Evolutionary conservation across 352 stramenopile genomes (phyloP).

Genomic region (Elongisporangium anandrum): DNA sequence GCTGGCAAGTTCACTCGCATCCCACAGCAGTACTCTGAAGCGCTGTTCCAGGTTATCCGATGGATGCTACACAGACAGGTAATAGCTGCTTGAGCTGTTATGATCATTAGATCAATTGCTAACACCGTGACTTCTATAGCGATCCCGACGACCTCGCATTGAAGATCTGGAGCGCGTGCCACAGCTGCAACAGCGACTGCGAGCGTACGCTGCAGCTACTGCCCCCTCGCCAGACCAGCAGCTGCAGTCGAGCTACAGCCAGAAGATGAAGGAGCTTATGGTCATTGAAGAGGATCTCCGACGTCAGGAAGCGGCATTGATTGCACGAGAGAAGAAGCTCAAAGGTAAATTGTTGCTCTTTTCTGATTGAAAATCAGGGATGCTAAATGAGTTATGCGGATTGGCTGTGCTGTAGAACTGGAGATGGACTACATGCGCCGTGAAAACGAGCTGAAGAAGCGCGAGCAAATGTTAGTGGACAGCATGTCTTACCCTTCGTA

Average conservation of each 20-base stretch:
- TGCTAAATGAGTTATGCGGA: not conserved
- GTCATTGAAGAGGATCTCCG: conserved; percentile 82
- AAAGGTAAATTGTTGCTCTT: conserved; percentile 37
- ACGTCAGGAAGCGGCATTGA: conserved; percentile 79
- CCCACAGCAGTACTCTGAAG: conserved; percentile 87
- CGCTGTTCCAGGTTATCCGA: conserved; percentile 86
- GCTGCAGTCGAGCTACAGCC: conserved; percentile 75
- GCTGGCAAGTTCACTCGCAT: conserved; percentile 90
- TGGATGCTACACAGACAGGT: conserved; percentile 86
- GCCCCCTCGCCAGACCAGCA: conserved; percentile 53
- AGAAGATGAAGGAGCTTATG: conserved; percentile 87
- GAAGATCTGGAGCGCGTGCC: conserved; percentile 83
- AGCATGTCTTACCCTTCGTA: not conserved
- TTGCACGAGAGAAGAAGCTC: conserved; percentile 81
- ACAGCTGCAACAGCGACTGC: conserved; percentile 75
- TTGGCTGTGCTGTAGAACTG: conserved; percentile 62
- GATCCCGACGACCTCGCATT: conserved; percentile 75
- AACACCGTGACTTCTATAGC: conserved; percentile 24
- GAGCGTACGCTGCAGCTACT: conserved; percentile 67
- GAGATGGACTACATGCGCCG: conserved; percentile 75
- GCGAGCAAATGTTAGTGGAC: conserved; percentile 71
- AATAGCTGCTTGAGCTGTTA: too few relatives aligned
- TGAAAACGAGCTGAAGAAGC: conserved; percentile 81
- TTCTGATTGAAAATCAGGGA: not conserved
- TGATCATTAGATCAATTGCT: not conserved